Percentiles rank a stretch among this genome's conserved stretches.
These are phyloP conservation scores for Pezicula radicicola DNA, from an alignment of 2,329 filamentous ascomycete genomes.

Conservation along the genomic window DNA sequence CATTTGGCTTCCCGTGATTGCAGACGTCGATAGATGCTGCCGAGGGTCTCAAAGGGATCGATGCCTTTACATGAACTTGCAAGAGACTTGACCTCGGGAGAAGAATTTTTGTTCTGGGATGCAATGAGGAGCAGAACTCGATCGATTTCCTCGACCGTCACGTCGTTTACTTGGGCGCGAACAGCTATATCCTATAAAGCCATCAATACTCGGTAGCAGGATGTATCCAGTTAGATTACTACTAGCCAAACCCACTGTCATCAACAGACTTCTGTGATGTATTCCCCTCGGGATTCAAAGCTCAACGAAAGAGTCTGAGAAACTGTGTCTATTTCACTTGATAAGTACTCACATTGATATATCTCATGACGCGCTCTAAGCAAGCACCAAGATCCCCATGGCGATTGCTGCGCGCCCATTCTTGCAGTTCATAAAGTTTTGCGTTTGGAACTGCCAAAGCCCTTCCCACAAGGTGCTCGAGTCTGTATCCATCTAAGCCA, in stretches of 20 bases:
- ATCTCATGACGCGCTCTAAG: conserved; percentile 15
- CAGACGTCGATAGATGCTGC: conserved; percentile 55
- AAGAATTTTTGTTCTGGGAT: conserved; percentile 67
- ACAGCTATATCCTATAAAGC: conserved; percentile 2
- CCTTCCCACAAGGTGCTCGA: conserved; percentile 67
- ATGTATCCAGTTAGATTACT: conserved; percentile 30
- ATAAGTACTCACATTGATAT: conserved; percentile 17
- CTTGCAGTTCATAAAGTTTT: conserved; percentile 57
- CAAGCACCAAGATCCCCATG: conserved; percentile 67
- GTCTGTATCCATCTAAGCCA: conserved; percentile 55
- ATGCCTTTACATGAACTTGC: conserved; percentile 2
- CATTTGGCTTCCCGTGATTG: conserved; percentile 76
- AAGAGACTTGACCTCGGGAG: conserved; percentile 50
- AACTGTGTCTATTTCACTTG: background rate
- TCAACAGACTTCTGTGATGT: background rate
- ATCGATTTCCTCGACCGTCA: conserved; percentile 75
- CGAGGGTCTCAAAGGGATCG: conserved; percentile 40
- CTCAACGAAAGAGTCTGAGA: background rate
- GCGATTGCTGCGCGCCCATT: conserved; percentile 51
- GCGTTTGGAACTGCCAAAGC: conserved; percentile 62
- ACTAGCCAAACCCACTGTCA: background rate
- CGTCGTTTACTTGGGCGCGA: conserved; percentile 24
- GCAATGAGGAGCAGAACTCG: conserved; percentile 62
- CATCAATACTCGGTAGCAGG: background rate
- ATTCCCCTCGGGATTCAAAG: background rate